Conservation (phyloP, 352 stramenopile species). For the Aphanomyces cochlioides region DNA sequence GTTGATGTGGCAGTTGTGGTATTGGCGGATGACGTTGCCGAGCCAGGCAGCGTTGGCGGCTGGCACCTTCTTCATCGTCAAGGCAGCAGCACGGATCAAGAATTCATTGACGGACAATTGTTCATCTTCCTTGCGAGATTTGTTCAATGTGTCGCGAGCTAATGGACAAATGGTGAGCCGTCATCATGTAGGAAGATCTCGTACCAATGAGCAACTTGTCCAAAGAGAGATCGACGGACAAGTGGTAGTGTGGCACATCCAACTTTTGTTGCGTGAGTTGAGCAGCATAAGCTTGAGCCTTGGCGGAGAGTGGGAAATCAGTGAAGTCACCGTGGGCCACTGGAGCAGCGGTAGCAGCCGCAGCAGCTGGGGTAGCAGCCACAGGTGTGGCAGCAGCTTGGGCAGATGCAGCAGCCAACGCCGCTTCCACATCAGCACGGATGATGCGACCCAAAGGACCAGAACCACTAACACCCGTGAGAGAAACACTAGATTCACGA, state of each 20-base stretch:
- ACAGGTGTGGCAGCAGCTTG: slow-evolving; percentile 30
- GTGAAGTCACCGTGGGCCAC: slow-evolving; percentile 77
- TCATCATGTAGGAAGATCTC: background rate
- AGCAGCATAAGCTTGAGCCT: slow-evolving; percentile 73
- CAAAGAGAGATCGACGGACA: slow-evolving; percentile 92
- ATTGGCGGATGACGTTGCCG: slow-evolving; percentile 92
- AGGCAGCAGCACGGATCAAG: slow-evolving; percentile 93
- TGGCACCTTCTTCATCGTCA: slow-evolving; percentile 96
- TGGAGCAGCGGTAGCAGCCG: slow-evolving; percentile 37
- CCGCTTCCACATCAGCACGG: slow-evolving; percentile 92
- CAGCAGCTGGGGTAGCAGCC: slow-evolving; percentile 33
- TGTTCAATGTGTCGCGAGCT: slow-evolving; percentile 87
- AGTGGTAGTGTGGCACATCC: slow-evolving; percentile 96
- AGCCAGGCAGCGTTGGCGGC: slow-evolving; percentile 87
- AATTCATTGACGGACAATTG: slow-evolving; percentile 98
- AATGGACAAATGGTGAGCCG: slow-evolving; percentile 36
- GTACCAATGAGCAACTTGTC: slow-evolving; percentile 85
- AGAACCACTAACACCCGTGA: slow-evolving; percentile 68
- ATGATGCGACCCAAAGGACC: slow-evolving; percentile 90
- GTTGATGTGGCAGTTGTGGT: slow-evolving; percentile 94
- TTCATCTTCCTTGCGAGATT: slow-evolving; percentile 86
- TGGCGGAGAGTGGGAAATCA: slow-evolving; percentile 88
- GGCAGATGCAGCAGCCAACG: slow-evolving; percentile 48
- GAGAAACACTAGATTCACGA: slow-evolving; percentile 67
- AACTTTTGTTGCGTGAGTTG: slow-evolving; percentile 91